Conservation (phyloP, 2,329 filamentous ascomycete genomes). For the Fusarium nygamai region DNA sequence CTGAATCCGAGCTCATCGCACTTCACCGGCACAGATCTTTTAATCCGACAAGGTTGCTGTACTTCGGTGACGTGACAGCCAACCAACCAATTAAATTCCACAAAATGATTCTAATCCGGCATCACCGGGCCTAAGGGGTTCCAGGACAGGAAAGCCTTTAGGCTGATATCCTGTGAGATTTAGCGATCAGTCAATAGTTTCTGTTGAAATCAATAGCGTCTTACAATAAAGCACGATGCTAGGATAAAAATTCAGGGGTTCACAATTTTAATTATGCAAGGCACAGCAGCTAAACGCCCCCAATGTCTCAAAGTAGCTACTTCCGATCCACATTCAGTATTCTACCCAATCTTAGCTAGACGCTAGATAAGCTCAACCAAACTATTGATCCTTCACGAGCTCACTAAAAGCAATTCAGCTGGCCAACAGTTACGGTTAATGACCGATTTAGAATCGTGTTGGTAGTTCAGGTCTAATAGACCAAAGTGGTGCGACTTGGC, state of each 20-base stretch:
- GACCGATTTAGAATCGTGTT: background rate
- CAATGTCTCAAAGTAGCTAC: background rate
- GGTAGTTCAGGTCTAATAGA: background rate
- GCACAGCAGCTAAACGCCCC: background rate
- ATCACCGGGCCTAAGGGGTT: background rate
- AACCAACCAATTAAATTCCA: background rate
- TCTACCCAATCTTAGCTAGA: background rate
- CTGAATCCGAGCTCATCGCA: too few species aligned
- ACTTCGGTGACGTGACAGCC: background rate
- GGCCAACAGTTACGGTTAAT: background rate
- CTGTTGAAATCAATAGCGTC: background rate
- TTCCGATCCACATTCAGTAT: background rate
- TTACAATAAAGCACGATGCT: background rate
- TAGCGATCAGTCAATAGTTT: background rate
- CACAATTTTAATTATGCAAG: background rate
- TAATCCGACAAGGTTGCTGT: background rate
- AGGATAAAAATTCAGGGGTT: background rate
- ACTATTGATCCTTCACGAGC: conserved; percentile 2
- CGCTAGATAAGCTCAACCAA: background rate
- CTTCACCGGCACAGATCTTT: background rate
- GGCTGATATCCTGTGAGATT: background rate
- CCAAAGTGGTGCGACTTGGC: background rate
- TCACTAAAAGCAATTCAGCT: background rate
- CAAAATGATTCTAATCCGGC: fast-evolving
- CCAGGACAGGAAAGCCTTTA: background rate